Percentiles rank a stretch among this genome's conserved stretches.
phyloP scores from a whole-genome alignment of 176 grass and related monocot genomes.

The Rhynchospora breviuscula region DNA sequence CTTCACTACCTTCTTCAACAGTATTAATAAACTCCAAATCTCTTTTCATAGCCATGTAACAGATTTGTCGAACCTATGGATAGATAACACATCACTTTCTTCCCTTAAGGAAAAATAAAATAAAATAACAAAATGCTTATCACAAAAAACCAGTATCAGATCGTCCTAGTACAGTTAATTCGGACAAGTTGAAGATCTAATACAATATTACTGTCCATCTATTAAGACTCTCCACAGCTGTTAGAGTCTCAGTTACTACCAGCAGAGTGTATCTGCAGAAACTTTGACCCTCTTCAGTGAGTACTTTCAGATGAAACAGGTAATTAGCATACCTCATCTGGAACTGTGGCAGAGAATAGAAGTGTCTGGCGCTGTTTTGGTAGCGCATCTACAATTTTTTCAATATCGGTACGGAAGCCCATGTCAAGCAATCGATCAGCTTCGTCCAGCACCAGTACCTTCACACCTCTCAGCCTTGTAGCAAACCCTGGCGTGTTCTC shows the following conservation, averaged over 20 bases:
- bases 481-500: slow-evolving; percentile 96
- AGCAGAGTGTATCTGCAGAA: background rate
- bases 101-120: background rate
- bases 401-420: slow-evolving; percentile 90
- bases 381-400: slow-evolving; percentile 75
- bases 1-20: slow-evolving; percentile 89
- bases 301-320: background rate
- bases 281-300: background rate
- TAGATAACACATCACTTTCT: slow-evolving; percentile 26
- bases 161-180: background rate
- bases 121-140: background rate
- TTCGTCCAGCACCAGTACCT: slow-evolving; percentile 92
- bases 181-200: background rate
- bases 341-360: slow-evolving; percentile 94
- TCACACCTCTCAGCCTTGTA: slow-evolving; percentile 74
- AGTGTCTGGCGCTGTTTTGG: slow-evolving; percentile 92
- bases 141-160: background rate
- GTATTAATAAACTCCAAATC: slow-evolving; percentile 92
- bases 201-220: background rate
- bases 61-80: slow-evolving; percentile 92
- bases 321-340: slow-evolving; percentile 54
- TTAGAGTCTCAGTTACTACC: background rate
- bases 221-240: background rate
- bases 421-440: slow-evolving; percentile 97
- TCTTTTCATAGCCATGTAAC: slow-evolving; percentile 89